Evolutionary conservation across 1,139 yeast species (phyloP), one percentile per base, ranked within the genome.

Genomic region (Diutina rugosa): DNA sequence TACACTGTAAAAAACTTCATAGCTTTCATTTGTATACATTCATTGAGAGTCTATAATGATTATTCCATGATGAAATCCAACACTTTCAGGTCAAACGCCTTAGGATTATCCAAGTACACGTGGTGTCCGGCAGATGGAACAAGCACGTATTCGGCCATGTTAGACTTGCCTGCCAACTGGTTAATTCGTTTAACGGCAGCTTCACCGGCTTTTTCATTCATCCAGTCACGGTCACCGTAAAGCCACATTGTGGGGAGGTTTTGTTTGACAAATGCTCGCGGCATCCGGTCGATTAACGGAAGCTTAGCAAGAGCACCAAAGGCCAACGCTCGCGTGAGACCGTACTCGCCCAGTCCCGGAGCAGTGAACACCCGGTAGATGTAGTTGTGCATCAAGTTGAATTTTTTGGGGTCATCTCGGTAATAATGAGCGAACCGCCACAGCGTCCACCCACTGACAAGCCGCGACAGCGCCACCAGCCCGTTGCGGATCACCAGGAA

Each of bases 21-120:
- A 21, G 26, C 26, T 21, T 21, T 21, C 4, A 21, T 21, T 21
- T 21, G 26, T 21, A 21, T 21, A 3, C 26, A 21, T 21, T 21
- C 26, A 21, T 21, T 2, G 4, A 21, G 26, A 21, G 26, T 21
- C 26, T 21, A 21, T 10, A 35, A 35, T 10, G n/a, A 35, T 2
- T 21, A 26, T 28, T 29, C n/a, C 12, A 14, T 16, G 10, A 49
- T 30, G 10, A 49, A 49, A 4, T 30, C 28, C 28, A 49, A 9
- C 14, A 49, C 44, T 5, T 16, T 16, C 7, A 10, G 28, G 32
- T 49, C 32, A 14, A 49, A 49, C 2, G 32, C 32, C 6, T 61
- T 63, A 6, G 86, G 84, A 61, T 89, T 88, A 66, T 89, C 96
- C 59, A 89, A 70, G 63, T 87, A 87, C 57, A 89, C 68, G 67